Percentiles rank a stretch among this genome's conserved stretches.
Evolutionary conservation across 345 rosid species (phyloP).

Genomic region (Gossypium longicalyx): DNA sequence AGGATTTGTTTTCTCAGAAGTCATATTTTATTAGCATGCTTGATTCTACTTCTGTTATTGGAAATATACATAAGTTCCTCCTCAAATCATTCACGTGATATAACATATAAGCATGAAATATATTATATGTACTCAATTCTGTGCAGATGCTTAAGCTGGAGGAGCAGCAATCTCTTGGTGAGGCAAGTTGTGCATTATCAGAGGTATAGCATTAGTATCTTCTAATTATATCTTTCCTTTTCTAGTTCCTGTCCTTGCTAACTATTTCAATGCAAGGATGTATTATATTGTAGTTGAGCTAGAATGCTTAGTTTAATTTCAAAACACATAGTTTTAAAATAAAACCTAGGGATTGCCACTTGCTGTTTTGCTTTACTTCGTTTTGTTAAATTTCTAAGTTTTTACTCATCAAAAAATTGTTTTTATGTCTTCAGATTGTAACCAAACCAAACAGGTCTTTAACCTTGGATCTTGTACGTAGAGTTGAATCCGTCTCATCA

Average conservation of each 20-base stretch:
- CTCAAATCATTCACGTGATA: too few species aligned
- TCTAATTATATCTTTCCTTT: slow-evolving; percentile 7
- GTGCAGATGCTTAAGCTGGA: slow-evolving; percentile 66
- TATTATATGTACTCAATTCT: slow-evolving; percentile 14
- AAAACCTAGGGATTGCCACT: background rate
- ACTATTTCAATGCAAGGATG: background rate
- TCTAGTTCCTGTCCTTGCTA: background rate
- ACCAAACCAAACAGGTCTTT: slow-evolving; percentile 42
- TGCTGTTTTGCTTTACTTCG: background rate
- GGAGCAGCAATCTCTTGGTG: slow-evolving; percentile 70
- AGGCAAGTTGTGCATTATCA: slow-evolving; percentile 53
- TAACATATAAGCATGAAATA: too few species aligned
- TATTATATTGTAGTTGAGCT: background rate
- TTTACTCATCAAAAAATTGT: slow-evolving; percentile 3
- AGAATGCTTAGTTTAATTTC: background rate
- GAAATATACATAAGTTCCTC: background rate
- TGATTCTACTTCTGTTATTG: background rate
- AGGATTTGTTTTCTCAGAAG: background rate
- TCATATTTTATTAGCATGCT: background rate
- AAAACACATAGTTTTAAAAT: background rate
- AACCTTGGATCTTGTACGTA: slow-evolving; percentile 50
- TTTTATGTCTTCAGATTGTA: slow-evolving; percentile 42
- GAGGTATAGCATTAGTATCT: slow-evolving; percentile 40
- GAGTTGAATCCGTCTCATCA: slow-evolving; percentile 44
- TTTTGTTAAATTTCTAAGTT: background rate